Base-by-base conservation (phyloP, 2,329 filamentous ascomycete genomes). In the Trichoderma asperellum region DNA sequence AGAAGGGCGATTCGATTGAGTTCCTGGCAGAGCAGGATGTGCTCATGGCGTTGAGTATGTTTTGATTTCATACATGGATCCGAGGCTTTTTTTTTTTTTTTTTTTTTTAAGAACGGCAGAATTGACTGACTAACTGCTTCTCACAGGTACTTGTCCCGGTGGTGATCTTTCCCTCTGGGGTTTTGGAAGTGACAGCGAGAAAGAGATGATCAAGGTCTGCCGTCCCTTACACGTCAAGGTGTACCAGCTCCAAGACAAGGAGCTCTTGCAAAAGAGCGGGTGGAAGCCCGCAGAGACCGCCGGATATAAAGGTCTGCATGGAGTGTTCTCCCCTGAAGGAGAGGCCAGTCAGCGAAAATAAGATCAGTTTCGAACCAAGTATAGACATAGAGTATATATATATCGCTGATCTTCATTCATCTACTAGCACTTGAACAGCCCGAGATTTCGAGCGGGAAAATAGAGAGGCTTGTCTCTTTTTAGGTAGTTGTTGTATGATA, bases 91-190 rank as follows among this genome's bases (percentile, higher is more conserved):
- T n/a, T n/a, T n/a, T n/a, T n/a, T n/a, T n/a, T n/a, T n/a, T n/a
- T n/a, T n/a, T n/a, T n/a, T n/a, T 43, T 43, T 12, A 11, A 14
- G 14, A 34, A 6, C 8, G 35, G 37, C 27, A 7, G n/a, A 18
- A 21, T 12, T 60, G 21, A 21, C 55, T 67, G 34, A 60, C 24
- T n/a, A 11, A 3, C 10, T 47, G 40, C 14, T 2, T n/a, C n/a
- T 43, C 6, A 16, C 10, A 86, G 83, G 84, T 70, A 92, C 92
- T 0, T 96, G 92, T 76, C 92, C 92, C 0, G 92, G 92, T 1
- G 93, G 93, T 0, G 93, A 96, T 76, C 80, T 96, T 59, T 93
- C 91, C 1, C 83, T 88, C n/a, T 95, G 92, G 92, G 92, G 91
- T 0, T 96, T 93, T 84, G 89, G 90, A 14, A 87, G 85, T 55